Evolutionary conservation across 1,284 basidiomycete species (phyloP).

Genomic region (Cryptococcus jaspeensis): DNA sequence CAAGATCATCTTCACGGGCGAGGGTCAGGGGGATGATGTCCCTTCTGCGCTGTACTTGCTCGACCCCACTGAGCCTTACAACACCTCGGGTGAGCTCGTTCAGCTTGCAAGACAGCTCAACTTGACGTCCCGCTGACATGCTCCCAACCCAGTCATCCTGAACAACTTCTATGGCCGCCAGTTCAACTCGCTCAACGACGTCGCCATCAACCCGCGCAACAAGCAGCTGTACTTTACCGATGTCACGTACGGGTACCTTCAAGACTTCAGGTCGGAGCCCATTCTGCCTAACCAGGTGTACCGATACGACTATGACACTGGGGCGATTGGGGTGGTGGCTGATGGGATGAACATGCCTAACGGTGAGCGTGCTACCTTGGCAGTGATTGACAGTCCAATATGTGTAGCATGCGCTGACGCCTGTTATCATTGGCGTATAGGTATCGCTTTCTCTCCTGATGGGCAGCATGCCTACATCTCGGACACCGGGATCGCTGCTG

Average conservation of each 20-base stretch:
- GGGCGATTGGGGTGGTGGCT: slow-evolving; percentile 66
- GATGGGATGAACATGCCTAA: slow-evolving; percentile 59
- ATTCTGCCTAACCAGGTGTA: slow-evolving; percentile 71
- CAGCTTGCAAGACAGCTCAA: neutral
- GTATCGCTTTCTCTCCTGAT: slow-evolving; percentile 67
- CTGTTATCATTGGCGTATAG: too few species aligned
- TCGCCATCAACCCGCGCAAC: slow-evolving; percentile 63
- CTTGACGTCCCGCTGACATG: neutral
- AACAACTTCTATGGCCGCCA: slow-evolving; percentile 73
- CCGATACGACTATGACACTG: slow-evolving; percentile 63
- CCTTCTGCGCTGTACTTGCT: slow-evolving; percentile 66
- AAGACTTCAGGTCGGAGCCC: slow-evolving; percentile 64
- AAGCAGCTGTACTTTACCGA: slow-evolving; percentile 54
- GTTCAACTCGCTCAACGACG: slow-evolving; percentile 77
- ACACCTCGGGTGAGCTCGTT: slow-evolving; percentile 54
- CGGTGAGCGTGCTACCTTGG: slow-evolving; percentile 23
- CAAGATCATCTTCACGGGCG: slow-evolving; percentile 64
- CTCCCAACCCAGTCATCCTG: slow-evolving; percentile 53
- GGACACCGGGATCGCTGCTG: slow-evolving; percentile 35
- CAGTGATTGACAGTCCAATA: neutral
- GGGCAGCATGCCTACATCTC: slow-evolving; percentile 67
- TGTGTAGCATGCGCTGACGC: slow-evolving; percentile 38
- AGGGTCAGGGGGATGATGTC: slow-evolving; percentile 61
- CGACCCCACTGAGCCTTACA: slow-evolving; percentile 63
- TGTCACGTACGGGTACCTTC: slow-evolving; percentile 58